Evolutionary conservation across 768 basidiomycete species (phyloP).

Genomic region (Phaffia australis): DNA sequence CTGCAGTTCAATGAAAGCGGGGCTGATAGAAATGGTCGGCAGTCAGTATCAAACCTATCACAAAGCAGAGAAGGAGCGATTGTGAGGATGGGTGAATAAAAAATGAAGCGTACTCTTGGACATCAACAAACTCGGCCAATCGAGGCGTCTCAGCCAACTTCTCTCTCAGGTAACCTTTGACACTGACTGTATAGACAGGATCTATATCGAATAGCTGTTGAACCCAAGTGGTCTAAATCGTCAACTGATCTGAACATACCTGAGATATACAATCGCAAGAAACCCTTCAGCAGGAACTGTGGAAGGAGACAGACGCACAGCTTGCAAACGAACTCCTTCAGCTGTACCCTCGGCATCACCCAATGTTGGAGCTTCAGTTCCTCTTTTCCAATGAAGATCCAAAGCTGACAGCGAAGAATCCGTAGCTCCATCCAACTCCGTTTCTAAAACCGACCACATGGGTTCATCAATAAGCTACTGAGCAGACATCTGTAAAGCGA

Average conservation of each 20-base stretch:
- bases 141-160: constrained; percentile 17
- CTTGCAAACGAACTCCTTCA: constrained; percentile 12
- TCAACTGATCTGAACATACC: neutral
- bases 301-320: neutral
- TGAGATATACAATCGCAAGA: neutral
- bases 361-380: constrained; percentile 10
- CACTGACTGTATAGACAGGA: constrained; percentile 18
- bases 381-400: constrained; percentile 22
- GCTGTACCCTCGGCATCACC: constrained; percentile 22
- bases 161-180: constrained; percentile 18
- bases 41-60: neutral
- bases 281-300: neutral
- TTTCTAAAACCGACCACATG: neutral
- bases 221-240: neutral
- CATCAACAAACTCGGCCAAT: constrained; percentile 12
- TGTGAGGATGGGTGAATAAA: neutral
- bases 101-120: constrained; percentile 7
- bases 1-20: constrained; percentile 24
- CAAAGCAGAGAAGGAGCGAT: neutral
- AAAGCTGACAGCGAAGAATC: neutral
- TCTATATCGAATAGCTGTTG: constrained; percentile 15
- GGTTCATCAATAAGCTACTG: neutral
- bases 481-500: neutral
- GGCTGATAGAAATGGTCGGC: neutral
- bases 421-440: neutral